phyloP scores from a whole-genome alignment of 2,329 filamentous ascomycete species.

The Nemania sp. region DNA sequence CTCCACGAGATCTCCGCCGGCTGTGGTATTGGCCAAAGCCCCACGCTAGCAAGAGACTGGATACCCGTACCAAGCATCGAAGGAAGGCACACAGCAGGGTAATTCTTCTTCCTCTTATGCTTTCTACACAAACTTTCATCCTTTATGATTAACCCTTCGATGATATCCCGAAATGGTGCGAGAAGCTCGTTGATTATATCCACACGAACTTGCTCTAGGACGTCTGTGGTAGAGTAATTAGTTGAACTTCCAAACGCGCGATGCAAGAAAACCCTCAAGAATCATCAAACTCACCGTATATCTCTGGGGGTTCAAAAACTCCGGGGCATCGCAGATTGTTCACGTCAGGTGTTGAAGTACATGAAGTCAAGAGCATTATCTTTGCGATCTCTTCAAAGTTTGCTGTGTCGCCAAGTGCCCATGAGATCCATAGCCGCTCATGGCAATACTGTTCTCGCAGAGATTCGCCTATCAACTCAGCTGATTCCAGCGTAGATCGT shows the following conservation, averaged over 20 bases:
- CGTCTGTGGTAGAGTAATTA: slow-evolving; percentile 12
- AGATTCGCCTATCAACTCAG: slow-evolving; percentile 9
- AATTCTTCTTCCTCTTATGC: not conserved
- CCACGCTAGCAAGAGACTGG: slow-evolving; percentile 19
- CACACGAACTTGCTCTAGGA: slow-evolving; percentile 20
- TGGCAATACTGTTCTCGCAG: slow-evolving; percentile 16
- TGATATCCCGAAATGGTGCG: slow-evolving; percentile 11
- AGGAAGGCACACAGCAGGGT: slow-evolving; percentile 7
- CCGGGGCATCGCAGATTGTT: slow-evolving; percentile 6
- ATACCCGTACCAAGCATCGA: slow-evolving; percentile 26
- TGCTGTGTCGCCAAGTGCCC: slow-evolving; percentile 25
- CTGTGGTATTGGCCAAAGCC: slow-evolving; percentile 27
- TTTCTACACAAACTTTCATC: not conserved
- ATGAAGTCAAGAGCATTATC: slow-evolving; percentile 18
- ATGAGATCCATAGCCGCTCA: slow-evolving; percentile 28
- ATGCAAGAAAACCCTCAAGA: not conserved
- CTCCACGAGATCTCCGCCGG: slow-evolving; percentile 14
- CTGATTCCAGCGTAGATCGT: slow-evolving; percentile 12
- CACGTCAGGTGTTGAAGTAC: slow-evolving; percentile 2
- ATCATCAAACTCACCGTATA: slow-evolving; percentile 28
- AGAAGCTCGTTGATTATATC: slow-evolving; percentile 23
- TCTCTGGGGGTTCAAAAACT: slow-evolving; percentile 22
- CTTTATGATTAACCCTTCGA: slow-evolving; percentile 19
- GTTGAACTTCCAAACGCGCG: slow-evolving; percentile 7
- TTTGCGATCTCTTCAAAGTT: slow-evolving; percentile 22